phyloP scores from a whole-genome alignment of 495 filamentous ascomycete species.

The Podospora appendiculata region DNA sequence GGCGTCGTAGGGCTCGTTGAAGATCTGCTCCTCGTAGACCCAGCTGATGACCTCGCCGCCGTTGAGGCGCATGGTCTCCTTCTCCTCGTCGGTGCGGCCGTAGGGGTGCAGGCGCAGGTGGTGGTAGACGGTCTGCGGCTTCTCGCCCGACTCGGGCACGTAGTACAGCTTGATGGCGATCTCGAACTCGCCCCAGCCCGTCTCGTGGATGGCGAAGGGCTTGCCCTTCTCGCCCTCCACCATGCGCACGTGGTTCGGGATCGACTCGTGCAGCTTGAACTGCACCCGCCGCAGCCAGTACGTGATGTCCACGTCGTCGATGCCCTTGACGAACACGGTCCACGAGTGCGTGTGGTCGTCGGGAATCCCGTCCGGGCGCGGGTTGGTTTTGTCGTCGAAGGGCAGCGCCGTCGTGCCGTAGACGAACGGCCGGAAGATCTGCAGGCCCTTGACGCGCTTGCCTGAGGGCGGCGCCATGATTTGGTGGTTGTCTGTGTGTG shows the following conservation, averaged over 20 bases:
- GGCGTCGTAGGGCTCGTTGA: slow-evolving; percentile 89
- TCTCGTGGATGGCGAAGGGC: slow-evolving; percentile 82
- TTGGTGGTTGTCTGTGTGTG: not conserved
- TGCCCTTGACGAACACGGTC: slow-evolving; percentile 83
- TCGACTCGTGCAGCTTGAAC: slow-evolving; percentile 96
- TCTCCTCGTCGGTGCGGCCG: slow-evolving; percentile 64
- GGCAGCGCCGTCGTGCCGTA: slow-evolving; percentile 71
- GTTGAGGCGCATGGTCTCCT: slow-evolving; percentile 52
- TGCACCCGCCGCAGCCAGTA: slow-evolving; percentile 96
- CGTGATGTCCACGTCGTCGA: slow-evolving; percentile 79
- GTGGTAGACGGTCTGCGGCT: slow-evolving; percentile 86
- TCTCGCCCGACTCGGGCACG: slow-evolving; percentile 74
- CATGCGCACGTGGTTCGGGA: slow-evolving; percentile 74
- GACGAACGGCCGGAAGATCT: slow-evolving; percentile 71
- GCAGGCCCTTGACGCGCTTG: slow-evolving; percentile 59
- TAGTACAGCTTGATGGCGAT: slow-evolving; percentile 92
- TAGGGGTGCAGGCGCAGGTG: slow-evolving; percentile 88
- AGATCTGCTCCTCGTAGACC: slow-evolving; percentile 83
- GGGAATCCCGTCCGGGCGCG: slow-evolving; percentile 57
- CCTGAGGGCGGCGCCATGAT: slow-evolving; percentile 47
- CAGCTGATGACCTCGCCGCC: slow-evolving; percentile 62
- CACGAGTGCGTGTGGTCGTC: slow-evolving; percentile 91
- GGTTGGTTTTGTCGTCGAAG: slow-evolving; percentile 54
- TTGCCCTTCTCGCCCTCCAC: slow-evolving; percentile 56
- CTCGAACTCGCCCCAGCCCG: slow-evolving; percentile 97